phyloP scores from a whole-genome alignment of 805 yeast genomes.

The Trichomonascus vanleenenianus region DNA sequence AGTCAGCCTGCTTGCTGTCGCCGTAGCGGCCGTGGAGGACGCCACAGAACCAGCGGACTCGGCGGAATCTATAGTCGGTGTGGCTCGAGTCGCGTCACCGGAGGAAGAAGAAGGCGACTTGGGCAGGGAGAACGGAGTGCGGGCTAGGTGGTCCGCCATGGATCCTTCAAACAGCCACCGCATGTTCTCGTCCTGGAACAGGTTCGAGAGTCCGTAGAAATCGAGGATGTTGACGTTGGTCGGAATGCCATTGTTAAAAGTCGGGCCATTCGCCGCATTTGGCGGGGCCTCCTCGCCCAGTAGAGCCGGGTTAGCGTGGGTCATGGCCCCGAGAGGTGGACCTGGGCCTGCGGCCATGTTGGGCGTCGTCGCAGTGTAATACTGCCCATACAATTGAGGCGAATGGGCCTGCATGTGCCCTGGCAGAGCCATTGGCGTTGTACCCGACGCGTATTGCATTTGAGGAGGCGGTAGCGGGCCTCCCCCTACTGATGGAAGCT shows the following conservation, averaged over 20 bases:
- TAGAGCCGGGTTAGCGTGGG: background rate
- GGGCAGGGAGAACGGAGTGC: background rate
- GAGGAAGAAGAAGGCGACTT: background rate
- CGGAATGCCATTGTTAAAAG: background rate
- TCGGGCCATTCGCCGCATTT: background rate
- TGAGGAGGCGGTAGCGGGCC: no score
- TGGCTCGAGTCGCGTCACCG: background rate
- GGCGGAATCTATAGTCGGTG: background rate
- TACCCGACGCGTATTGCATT: no score
- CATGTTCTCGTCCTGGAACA: slow-evolving; percentile 19
- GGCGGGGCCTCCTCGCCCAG: background rate
- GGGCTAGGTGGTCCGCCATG: background rate
- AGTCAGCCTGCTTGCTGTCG: background rate
- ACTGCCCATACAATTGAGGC: no score
- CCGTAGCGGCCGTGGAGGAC: slow-evolving; percentile 1
- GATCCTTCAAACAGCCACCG: slow-evolving; percentile 22
- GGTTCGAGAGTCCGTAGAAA: background rate
- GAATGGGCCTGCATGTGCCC: no score
- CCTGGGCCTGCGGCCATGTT: no score
- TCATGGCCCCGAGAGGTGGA: no score
- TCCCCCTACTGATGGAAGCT: no score
- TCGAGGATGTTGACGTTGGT: background rate
- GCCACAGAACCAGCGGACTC: background rate
- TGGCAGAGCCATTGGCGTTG: no score
- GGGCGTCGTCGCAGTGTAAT: background rate